Conservation (phyloP, 164 flowering plant genomes). For the Vitis rotundifolia region DNA sequence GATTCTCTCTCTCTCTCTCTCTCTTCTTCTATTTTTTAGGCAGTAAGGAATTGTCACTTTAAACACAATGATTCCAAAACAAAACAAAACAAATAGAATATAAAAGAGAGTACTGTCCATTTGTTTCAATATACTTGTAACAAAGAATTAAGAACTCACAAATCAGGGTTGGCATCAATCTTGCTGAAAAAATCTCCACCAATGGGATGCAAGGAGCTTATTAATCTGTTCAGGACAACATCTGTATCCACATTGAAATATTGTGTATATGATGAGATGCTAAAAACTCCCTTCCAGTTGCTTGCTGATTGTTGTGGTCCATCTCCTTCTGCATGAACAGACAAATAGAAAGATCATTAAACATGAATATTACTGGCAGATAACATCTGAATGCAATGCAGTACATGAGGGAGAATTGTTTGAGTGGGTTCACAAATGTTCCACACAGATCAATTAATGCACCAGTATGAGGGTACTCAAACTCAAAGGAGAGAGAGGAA, state of each 20-base stretch:
- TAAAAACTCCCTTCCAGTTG: constrained; percentile 81
- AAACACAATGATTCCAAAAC: neutral
- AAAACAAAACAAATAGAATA: neutral
- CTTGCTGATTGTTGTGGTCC: constrained; percentile 52
- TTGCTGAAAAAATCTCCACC: constrained; percentile 80
- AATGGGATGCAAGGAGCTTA: constrained; percentile 68
- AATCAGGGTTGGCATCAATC: constrained; percentile 91
- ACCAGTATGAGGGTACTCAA: too few species aligned
- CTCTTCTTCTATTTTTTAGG: too few species aligned
- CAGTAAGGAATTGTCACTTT: neutral
- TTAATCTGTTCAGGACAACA: constrained; percentile 74
- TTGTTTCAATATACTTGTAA: neutral
- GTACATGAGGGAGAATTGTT: neutral
- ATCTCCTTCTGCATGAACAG: constrained; percentile 53
- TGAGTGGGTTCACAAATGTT: too few species aligned
- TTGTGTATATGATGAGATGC: constrained; percentile 77
- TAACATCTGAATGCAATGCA: neutral
- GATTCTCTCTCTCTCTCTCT: too few species aligned
- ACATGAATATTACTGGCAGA: neutral
- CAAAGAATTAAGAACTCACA: constrained; percentile 57
- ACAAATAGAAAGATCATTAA: constrained; percentile 3
- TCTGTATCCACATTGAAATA: constrained; percentile 96
- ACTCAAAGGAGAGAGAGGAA: too few species aligned
- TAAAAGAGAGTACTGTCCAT: neutral
- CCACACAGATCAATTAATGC: too few species aligned